Base-by-base conservation (phyloP, 768 basidiomycete species). In the Ramaria sp. region DNA sequence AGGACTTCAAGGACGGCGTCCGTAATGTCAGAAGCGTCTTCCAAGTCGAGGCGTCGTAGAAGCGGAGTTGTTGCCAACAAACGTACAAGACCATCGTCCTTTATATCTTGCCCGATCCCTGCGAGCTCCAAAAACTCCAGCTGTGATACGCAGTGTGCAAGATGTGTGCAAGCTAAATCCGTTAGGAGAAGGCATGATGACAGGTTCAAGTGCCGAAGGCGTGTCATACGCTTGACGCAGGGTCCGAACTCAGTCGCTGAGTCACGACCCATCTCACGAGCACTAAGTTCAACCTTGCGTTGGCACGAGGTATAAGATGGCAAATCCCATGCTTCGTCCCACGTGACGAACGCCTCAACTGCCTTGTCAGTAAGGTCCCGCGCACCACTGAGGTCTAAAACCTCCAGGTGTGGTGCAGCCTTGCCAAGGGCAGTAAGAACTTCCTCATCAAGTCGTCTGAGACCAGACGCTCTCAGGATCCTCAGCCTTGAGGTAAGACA, bases 121-220 rank as follows among this genome's bases (percentile, higher is more conserved):
- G 84, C 88, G 57, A 94, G 66, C 69, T 96, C 91, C 43, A 96
- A 72, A 54, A 81, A 79, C 64, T 88, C 83, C 13, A 96, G 76
- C 51, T 73, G 66, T 0, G 92, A 91, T 11, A 91, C 75, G 11
- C 81, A 73, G 64, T 82, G 69, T 12, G 86, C 81, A 39, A 96
- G 71, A 66, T 87, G 81, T 19, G 82, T 78, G 64, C 90, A 88
- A 7, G 84, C 85, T 30, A 71, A 74, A 63, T 91, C 88, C 3
- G 88, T 89, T 58, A 95, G 73, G 60, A 85, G 70, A 19, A 72
- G 63, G 62, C 91, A 93, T 41, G 70, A 74, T 17, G 91, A 90
- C 49, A 95, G 68, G 45, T 76, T 79, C 27, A 95, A 72, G 66
- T 92, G 90, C 30, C 83, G 77, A 54, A 94, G 75, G 37, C 73